Evolutionary conservation across 331 rosid genomes (phyloP).

Genomic region (Telfairia occidentalis): DNA sequence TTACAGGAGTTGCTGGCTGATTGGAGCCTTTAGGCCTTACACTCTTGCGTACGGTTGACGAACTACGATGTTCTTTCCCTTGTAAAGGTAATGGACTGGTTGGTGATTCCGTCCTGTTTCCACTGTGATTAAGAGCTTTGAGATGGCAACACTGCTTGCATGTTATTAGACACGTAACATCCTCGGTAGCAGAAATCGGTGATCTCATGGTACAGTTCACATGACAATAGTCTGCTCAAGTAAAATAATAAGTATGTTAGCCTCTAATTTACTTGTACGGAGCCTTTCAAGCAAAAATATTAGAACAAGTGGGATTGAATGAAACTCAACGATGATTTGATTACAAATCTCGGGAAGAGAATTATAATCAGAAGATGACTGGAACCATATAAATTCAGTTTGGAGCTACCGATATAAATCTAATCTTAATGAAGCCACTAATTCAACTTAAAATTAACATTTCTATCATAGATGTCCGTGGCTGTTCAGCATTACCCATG

Average conservation of each 20-base stretch:
- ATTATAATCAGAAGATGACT: neutral
- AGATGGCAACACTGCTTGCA: slow-evolving; percentile 67
- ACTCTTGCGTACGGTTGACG: slow-evolving; percentile 33
- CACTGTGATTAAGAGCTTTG: slow-evolving; percentile 34
- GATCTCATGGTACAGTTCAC: slow-evolving; percentile 46
- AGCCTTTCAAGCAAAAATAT: neutral
- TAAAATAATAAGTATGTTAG: slow-evolving; percentile 4
- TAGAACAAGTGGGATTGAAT: neutral
- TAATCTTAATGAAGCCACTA: neutral
- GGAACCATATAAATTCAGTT: neutral
- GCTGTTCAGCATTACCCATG: neutral
- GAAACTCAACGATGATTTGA: neutral
- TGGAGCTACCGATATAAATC: neutral
- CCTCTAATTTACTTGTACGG: neutral
- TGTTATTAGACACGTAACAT: slow-evolving; percentile 29
- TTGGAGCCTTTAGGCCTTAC: slow-evolving; percentile 24
- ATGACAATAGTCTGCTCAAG: slow-evolving; percentile 65
- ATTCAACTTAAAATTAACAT: neutral
- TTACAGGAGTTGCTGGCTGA: slow-evolving; percentile 26
- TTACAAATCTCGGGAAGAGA: neutral
- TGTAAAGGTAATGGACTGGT: slow-evolving; percentile 60
- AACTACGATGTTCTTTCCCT: slow-evolving; percentile 35
- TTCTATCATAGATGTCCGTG: neutral
- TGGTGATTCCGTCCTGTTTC: slow-evolving; percentile 57
- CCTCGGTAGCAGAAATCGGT: slow-evolving; percentile 29